These are phyloP conservation scores for Paspalum notatum DNA, from an alignment of 176 grass and related monocot genomes.

Conservation along the genomic window DNA sequence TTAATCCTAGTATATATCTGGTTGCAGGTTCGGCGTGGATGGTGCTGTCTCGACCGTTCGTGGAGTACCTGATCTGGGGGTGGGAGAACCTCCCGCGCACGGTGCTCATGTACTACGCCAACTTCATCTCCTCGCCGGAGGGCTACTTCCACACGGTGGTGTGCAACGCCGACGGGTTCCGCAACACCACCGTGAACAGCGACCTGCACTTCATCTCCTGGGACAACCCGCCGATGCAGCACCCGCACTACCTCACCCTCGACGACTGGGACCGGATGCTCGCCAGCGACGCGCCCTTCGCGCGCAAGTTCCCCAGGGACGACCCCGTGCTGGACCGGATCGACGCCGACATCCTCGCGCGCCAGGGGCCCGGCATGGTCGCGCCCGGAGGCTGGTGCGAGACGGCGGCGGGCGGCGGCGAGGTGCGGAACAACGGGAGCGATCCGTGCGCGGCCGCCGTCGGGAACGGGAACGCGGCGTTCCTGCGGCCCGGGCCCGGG, in stretches of 20 bases:
- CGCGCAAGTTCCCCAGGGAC: constrained; percentile 67
- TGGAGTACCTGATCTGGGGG: constrained; percentile 91
- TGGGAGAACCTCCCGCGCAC: constrained; percentile 91
- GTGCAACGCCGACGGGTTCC: constrained; percentile 78
- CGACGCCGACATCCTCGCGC: constrained; percentile 59
- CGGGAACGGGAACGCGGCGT: constrained; percentile 24
- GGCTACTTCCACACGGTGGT: constrained; percentile 90
- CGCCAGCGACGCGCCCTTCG: constrained; percentile 73
- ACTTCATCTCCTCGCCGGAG: constrained; percentile 90
- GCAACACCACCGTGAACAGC: constrained; percentile 80
- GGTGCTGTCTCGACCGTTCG: constrained; percentile 65
- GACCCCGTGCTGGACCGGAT: constrained; percentile 67
- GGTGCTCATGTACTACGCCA: constrained; percentile 87
- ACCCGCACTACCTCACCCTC: constrained; percentile 66
- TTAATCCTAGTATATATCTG: not conserved
- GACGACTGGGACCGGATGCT: constrained; percentile 65
- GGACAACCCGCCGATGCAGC: constrained; percentile 92
- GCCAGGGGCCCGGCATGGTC: constrained; percentile 31
- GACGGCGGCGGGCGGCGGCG: not conserved
- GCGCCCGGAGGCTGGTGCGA: constrained; percentile 69
- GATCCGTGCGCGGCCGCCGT: constrained; percentile 50
- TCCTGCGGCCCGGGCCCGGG: constrained; percentile 52
- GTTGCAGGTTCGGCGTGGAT: constrained; percentile 84
- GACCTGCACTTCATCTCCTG: constrained; percentile 91
- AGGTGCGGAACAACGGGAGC: not conserved